Base-by-base conservation (phyloP, 768 basidiomycete species). In the Lyophyllum shimeji region DNA sequence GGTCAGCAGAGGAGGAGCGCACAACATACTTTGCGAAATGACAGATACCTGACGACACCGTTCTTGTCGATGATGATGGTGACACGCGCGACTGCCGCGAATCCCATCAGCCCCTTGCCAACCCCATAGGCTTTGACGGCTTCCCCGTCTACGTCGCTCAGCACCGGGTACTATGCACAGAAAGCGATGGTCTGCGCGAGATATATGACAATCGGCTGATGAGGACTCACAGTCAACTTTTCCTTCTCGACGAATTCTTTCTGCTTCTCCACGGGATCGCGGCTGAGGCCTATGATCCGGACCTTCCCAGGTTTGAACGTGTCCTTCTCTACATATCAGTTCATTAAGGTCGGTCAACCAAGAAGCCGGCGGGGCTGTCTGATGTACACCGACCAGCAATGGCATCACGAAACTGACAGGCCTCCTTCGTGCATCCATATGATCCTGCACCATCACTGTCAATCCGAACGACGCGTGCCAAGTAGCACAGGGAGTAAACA, bases 381-480 rank as follows among this genome's bases (percentile, higher is more conserved):
- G n/a, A 44, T 24, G 43, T 17, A 27, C 2, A 46, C 81, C 53
- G 55, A 88, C 88, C 82, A 33, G 75, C 81, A 42, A 90, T 71
- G 2, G 90, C 90, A 73, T 94, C 89, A 23, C 92, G 82, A 70
- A 95, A 93, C 50, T 84, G 78, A 63, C 90, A 93, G 1, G 87
- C 91, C 69, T 94, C 85, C 63, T 80, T 85, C 17, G 89, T 95
- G 69, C 93, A 93, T 5, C 87, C 90, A 49, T 75, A 85, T 1
- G 89, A 83, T 6, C 86, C 89, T 86, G 50, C 33, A n/a, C 17
- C 24, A 31, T 29, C 23, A 42, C 20, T 13, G 18, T 34, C n/a
- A 50, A 51, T 46, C 18, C 3, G n/a, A 39, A 18, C 25, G 27
- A 27, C 51, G n/a, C n/a, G 9, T 27, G 52, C 13, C 8, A 33